Conservation (phyloP, 768 basidiomycete species). For the Fistulinella prunicolor region DNA sequence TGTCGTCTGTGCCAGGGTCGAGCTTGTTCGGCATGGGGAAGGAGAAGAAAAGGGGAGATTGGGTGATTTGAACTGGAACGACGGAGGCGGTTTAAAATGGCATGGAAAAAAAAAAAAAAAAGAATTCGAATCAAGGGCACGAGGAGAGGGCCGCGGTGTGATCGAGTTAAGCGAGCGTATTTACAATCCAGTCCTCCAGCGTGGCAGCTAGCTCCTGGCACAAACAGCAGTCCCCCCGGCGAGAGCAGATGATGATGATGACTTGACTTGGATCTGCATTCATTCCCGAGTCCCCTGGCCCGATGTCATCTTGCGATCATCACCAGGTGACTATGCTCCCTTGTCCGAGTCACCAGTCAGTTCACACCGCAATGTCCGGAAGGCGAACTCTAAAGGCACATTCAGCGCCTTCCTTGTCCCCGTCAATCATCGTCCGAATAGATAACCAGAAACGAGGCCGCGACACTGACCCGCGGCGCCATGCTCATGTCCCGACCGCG, state of each 20-base stretch:
- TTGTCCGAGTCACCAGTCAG: conserved; percentile 7
- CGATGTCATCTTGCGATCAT: conserved; percentile 26
- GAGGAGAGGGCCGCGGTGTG: conserved; percentile 51
- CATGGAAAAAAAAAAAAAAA: conserved; percentile 59
- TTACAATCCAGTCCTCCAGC: conserved; percentile 35
- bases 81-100: conserved; percentile 51
- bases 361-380: conserved; percentile 47
- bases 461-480: conserved; percentile 22
- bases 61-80: conserved; percentile 11
- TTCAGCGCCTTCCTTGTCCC: conserved; percentile 25
- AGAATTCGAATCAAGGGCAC: conserved; percentile 64
- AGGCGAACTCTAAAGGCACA: conserved; percentile 26
- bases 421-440: conserved; percentile 18
- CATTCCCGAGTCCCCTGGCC: conserved; percentile 30
- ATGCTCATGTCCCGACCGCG: conserved; percentile 20
- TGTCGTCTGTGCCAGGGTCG: conserved; percentile 33
- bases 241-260: too few species aligned
- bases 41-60: conserved; percentile 4
- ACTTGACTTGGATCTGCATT: conserved; percentile 29
- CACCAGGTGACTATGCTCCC: too few species aligned
- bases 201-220: conserved; percentile 21
- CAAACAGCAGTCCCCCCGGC: too few species aligned
- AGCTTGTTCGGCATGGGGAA: conserved; percentile 30
- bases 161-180: conserved; percentile 38
- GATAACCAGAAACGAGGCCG: conserved; percentile 28